Conservation (phyloP, 768 basidiomycete species). For the Xerocomus brunneocitrinus region DNA sequence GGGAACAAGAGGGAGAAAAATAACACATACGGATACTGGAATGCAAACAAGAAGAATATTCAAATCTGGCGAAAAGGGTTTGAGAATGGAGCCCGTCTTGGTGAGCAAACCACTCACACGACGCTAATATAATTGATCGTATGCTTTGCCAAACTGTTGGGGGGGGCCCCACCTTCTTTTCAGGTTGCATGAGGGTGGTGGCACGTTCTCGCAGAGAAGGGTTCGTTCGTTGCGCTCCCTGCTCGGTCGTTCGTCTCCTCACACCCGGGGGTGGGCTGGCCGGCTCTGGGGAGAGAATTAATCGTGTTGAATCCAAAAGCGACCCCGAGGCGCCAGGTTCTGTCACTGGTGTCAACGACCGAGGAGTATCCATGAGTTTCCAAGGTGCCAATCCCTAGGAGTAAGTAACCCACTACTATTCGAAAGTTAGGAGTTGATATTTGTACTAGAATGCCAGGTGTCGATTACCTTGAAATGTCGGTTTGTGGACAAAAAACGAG, state of each 20-base stretch:
- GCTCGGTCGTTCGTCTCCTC: slow-evolving; percentile 5
- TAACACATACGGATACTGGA: slow-evolving; percentile 53
- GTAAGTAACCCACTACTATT: slow-evolving; percentile 8
- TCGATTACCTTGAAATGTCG: slow-evolving; percentile 1
- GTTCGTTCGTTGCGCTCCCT: slow-evolving; percentile 3
- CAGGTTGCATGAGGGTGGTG: slow-evolving; percentile 35
- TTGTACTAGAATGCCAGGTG: neutral
- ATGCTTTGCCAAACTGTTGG: slow-evolving; percentile 47
- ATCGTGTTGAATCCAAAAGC: slow-evolving; percentile 1
- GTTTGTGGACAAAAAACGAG: neutral
- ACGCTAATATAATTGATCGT: slow-evolving; percentile 48
- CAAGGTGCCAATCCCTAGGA: neutral
- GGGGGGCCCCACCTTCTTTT: slow-evolving; percentile 34
- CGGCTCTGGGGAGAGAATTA: slow-evolving; percentile 4
- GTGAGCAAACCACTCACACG: slow-evolving; percentile 42
- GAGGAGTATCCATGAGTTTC: slow-evolving; percentile 15
- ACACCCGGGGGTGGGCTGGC: slow-evolving; percentile 12
- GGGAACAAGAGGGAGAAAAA: neutral
- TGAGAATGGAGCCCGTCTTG: slow-evolving; percentile 1
- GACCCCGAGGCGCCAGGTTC: slow-evolving; percentile 7
- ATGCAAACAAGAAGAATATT: slow-evolving; percentile 71
- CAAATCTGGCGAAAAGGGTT: slow-evolving; percentile 41
- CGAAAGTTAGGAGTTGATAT: neutral
- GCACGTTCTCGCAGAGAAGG: slow-evolving; percentile 15
- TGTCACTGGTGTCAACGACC: slow-evolving; percentile 11